A percentile compares a stretch with the other conserved stretches of the same genome.
Evolutionary conservation across 805 yeast genomes (phyloP).

Genomic region (Metschnikowia santaceciliae): DNA sequence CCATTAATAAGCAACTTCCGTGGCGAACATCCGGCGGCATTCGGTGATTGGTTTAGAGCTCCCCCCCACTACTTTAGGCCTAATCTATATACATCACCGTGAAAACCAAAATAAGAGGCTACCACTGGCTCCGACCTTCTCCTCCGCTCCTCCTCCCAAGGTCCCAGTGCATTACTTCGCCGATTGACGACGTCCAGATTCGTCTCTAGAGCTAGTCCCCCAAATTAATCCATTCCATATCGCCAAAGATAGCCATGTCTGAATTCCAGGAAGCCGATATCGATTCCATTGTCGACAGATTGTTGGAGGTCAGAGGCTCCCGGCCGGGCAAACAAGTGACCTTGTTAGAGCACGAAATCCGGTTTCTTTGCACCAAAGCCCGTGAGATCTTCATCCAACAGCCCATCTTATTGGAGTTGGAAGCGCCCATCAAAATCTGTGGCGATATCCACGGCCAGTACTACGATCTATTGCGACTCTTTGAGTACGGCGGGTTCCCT

Average conservation of each 20-base stretch:
- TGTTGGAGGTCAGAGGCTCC: slow-evolving; percentile 95
- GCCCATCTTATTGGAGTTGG: slow-evolving; percentile 91
- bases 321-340: slow-evolving; percentile 98
- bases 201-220: neutral
- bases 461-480: slow-evolving; percentile 89
- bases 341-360: slow-evolving; percentile 88
- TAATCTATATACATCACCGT: neutral
- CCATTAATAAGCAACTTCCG: slow-evolving; percentile 10
- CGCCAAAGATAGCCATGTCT: slow-evolving; percentile 22
- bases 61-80: neutral
- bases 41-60: slow-evolving; percentile 6
- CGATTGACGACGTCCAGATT: neutral
- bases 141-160: neutral
- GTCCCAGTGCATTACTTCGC: neutral
- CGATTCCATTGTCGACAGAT: slow-evolving; percentile 94
- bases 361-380: slow-evolving; percentile 94
- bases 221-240: neutral
- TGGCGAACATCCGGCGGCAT: slow-evolving; percentile 5
- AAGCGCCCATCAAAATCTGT: slow-evolving; percentile 93
- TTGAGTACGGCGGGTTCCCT: slow-evolving; percentile 98
- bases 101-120: neutral
- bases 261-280: slow-evolving; percentile 77
- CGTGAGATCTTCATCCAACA: slow-evolving; percentile 97
- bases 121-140: neutral
- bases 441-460: slow-evolving; percentile 99